Base-by-base conservation (phyloP, 2,329 filamentous ascomycete genomes). In the Helminthosporium solani region DNA sequence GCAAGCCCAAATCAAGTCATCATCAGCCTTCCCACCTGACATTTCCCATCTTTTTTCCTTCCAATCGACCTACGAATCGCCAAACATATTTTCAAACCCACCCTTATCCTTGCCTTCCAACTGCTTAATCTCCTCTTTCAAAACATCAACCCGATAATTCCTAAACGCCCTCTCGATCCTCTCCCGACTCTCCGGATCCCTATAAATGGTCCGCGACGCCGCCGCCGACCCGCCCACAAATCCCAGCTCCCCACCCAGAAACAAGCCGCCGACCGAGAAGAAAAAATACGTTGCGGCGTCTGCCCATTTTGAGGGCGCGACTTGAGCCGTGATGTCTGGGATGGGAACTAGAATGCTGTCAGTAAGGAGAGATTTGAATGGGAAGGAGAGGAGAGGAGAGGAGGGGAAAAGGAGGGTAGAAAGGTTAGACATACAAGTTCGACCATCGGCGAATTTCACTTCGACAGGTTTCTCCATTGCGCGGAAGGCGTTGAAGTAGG, bases 281-380 rank as follows among this genome's bases (percentile, higher is more conserved):
- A 87, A 79, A 50, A 79, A 78, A 58, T 84, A 86, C 0, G 84
- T 81, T 3, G 81, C 78, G 21, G 82, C 61, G 52, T 87, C 84
- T 12, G 83, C 83, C 39, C 79, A 59, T 0, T 72, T 72, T 2
- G 78, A 80, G 0, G 84, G 84, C 35, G 78, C 75, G 33, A 87
- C 54, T 30, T 81, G 58, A 0, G 75, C 75, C 0, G 79, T 80
- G 28, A 87, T 68, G 54, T 87, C 82, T 0, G 85, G 84, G 1
- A 87, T 70, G 0, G 77, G 60, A 58, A 85, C 83, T 82, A 56
- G 34, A 33, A 15, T 5, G 16, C 8, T 23, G n/a, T 37, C 23
- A 23, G 16, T 14, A 14, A 4, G 7, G 30, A 33, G 5, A 14
- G 15, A 18, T 7, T 6, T 42, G n/a, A 25, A 30, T 23, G 14